Base-by-base conservation (phyloP, 106 monocot species). In the Allium sativum region DNA sequence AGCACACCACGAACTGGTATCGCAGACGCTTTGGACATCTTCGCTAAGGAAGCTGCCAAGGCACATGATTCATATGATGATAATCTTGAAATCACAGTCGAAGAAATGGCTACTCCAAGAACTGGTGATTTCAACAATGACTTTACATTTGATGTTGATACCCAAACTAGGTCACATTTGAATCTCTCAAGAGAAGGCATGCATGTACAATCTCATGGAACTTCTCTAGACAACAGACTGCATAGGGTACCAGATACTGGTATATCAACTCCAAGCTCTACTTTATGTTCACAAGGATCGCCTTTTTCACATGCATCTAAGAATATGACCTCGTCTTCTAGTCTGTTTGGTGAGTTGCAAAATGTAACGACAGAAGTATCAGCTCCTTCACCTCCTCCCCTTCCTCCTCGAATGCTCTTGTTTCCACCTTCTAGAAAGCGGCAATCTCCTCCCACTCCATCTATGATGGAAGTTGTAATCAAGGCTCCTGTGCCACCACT, bases 91-190 rank as follows among this genome's bases (percentile, higher is more conserved):
- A 15, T 51, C 18, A 62, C 52, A 59, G 54, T 45, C 46, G 64
- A 74, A 48, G 70, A 63, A 46, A 66, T 60, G 56, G 21, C 10
- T 42, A 20, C 55, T 46, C 50, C 53, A 68, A 61, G 62, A 55
- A 70, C 43, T 10, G 56, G 46, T 21, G 45, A 58, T 64, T 22
- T 18, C 7, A 50, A 70, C 31, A 50, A 74, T 21, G 46, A 55
- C 9, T 55, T 19, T 55, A 15, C 55, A 55, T 17, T 17, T 55
- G 55, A 55, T 0, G 14, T 17, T 18, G 19, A 55, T 9, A 19
- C 1, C 8, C 55, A 55, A 15, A 18, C 55, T 3, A 18, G 19
- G 19, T 55, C 55, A 3, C 55, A 10, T 9, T 55, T 55, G 55
- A 55, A 55, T 55, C 18, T 18, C 55, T 13, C 19, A 55, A 55